phyloP scores from a whole-genome alignment of 352 stramenopile genomes.

The Globisporangium alternatum region DNA sequence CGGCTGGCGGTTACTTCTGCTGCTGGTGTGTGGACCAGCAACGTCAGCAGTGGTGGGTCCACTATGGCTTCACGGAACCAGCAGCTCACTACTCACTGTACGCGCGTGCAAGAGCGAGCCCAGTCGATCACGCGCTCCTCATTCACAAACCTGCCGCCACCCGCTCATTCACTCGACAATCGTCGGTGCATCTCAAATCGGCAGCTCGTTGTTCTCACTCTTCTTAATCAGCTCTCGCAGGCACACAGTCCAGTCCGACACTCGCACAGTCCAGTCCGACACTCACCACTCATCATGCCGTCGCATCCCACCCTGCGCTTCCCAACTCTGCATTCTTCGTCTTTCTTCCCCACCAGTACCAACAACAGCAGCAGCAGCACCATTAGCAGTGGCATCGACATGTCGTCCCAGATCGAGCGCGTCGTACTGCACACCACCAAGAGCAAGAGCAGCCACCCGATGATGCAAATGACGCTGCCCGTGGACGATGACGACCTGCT shows the following conservation, averaged over 20 bases:
- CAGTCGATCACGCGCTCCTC: neutral
- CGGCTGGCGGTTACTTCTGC: neutral
- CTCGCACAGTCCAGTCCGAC: neutral
- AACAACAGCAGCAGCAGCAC: conserved; percentile 2
- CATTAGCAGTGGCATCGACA: neutral
- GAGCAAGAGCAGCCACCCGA: conserved; percentile 12
- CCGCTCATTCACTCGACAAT: neutral
- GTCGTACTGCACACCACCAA: conserved; percentile 8
- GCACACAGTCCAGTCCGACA: neutral
- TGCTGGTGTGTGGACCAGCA: too few species aligned
- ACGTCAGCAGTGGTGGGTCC: neutral
- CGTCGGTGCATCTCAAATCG: too few species aligned
- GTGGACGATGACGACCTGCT: conserved; percentile 6
- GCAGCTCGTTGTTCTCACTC: too few species aligned
- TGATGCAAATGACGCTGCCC: conserved; percentile 20
- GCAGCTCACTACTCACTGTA: too few species aligned
- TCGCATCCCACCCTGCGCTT: conserved; percentile 18
- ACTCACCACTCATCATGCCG: conserved; percentile 11
- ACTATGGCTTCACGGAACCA: neutral
- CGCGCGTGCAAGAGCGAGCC: neutral
- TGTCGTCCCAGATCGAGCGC: conserved; percentile 18
- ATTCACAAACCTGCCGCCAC: neutral
- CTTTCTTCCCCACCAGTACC: conserved; percentile 4
- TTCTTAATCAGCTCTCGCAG: neutral
- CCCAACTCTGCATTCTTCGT: conserved; percentile 13